Evolutionary conservation across 2,329 filamentous ascomycete genomes (phyloP).

Genomic region (Fusarium sterilihyphosum): DNA sequence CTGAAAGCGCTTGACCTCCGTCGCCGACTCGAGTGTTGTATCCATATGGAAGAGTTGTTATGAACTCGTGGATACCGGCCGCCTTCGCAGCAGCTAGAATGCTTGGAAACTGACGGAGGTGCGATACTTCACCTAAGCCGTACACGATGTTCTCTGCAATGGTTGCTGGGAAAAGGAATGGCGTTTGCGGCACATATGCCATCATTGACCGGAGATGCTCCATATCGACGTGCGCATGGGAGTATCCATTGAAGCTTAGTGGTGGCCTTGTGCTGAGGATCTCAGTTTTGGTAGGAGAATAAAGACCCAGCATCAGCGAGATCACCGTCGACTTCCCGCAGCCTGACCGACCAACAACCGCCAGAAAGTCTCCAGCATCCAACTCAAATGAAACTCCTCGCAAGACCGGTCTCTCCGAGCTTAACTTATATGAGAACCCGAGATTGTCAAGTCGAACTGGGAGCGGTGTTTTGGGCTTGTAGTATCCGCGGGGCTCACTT

Average conservation of each 20-base stretch:
- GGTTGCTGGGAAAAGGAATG: constrained; percentile 80
- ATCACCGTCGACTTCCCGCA: constrained; percentile 92
- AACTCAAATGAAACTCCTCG: constrained; percentile 74
- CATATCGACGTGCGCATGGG: constrained; percentile 69
- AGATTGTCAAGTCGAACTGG: constrained; percentile 64
- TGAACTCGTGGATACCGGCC: constrained; percentile 80
- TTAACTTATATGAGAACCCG: constrained; percentile 76
- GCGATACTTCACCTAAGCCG: constrained; percentile 68
- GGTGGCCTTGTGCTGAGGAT: constrained; percentile 38
- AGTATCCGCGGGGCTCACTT: constrained; percentile 65
- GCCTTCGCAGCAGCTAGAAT: constrained; percentile 63
- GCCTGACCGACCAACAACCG: constrained; percentile 85
- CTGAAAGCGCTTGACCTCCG: constrained; percentile 77
- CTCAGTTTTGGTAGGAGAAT: constrained; percentile 53
- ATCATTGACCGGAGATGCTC: constrained; percentile 68
- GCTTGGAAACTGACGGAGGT: constrained; percentile 56
- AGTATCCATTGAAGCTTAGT: constrained; percentile 67
- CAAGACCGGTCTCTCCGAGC: constrained; percentile 64
- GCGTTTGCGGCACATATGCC: constrained; percentile 75
- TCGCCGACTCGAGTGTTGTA: constrained; percentile 78
- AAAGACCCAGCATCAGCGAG: constrained; percentile 78
- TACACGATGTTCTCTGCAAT: constrained; percentile 87
- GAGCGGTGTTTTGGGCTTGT: constrained; percentile 41
- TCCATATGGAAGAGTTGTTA: constrained; percentile 70
- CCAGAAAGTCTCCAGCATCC: constrained; percentile 70